Base-by-base conservation (phyloP, 2,329 filamentous ascomycete genomes). In the Neofusicoccum umdonicola region DNA sequence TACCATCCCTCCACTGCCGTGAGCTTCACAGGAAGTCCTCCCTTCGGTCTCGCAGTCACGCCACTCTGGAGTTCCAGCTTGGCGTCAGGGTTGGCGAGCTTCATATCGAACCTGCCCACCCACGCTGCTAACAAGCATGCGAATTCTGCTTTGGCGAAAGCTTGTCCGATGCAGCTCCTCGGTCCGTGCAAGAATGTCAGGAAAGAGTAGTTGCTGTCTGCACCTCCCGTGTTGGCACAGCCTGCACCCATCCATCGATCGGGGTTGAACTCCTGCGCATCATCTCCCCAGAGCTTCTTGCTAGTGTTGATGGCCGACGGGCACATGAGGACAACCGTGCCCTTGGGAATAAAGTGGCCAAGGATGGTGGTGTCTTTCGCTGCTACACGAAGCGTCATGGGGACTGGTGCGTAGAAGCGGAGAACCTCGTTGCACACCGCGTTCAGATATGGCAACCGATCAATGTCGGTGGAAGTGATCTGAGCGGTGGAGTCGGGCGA, bases 121-220 rank as follows among this genome's bases (percentile, higher is more conserved):
- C 90, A 87, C 8, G 86, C 84, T 22, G 92, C 93, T 52, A 97
- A 74, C 67, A 97, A 78, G 73, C 90, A 94, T 8, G 91, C 92
- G 77, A 97, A 91, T 81, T 97, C 94, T 0, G 89, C 87, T 73
- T 87, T 89, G 0, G 93, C 90, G 78, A 97, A 97, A 2, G 83
- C 82, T 76, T 88, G 85, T 0, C 93, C 93, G 69, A 97, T 97
- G 73, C 93, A 97, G 72, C 89, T 90, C 62, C 93, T 82, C 1
- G 93, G 92, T 0, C 93, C 93, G 74, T 96, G 92, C 65, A 97
- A 76, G 78, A 97, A 97, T 0, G 91, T 94, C 77, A 94, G 74
- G 71, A 90, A 88, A 0, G 88, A 85, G 74, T 90, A 96, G 76
- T 94, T 95, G 69, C 84, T 91, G 15, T 83, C 81, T 1, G 91